Percentiles rank a stretch among this genome's conserved stretches.
These are phyloP conservation scores for Coemansia reversa DNA, from an alignment of 192 early-diverging fungal genomes.

Conservation along the genomic window DNA sequence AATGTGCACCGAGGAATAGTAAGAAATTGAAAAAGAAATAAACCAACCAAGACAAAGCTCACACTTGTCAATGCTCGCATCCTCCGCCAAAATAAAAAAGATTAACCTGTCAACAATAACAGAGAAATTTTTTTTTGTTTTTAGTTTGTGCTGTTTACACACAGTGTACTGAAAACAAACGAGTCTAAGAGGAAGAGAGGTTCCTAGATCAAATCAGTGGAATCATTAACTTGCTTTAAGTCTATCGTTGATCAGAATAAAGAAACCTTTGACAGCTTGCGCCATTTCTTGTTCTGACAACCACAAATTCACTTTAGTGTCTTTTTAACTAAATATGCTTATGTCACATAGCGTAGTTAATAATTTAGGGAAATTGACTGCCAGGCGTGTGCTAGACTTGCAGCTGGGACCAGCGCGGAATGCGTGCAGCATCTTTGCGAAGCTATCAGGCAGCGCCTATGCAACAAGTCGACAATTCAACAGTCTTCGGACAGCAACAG, in stretches of 20 bases:
- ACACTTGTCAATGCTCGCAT: slow-evolving; percentile 21
- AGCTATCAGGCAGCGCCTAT: not conserved
- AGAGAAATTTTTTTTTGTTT: slow-evolving; percentile 11
- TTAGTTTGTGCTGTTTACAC: not conserved
- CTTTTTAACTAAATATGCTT: slow-evolving; percentile 9
- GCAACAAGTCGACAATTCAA: not conserved
- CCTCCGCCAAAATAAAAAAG: slow-evolving; percentile 3
- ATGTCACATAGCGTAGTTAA: not conserved
- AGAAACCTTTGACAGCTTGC: not conserved
- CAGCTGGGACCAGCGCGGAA: not conserved
- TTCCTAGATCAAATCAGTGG: not conserved
- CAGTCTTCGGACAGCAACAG: not conserved
- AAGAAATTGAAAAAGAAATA: slow-evolving; percentile 20
- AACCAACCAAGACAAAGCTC: slow-evolving; percentile 20
- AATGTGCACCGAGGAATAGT: not conserved
- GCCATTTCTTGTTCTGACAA: not conserved
- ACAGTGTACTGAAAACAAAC: too few species aligned
- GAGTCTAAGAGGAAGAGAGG: too few species aligned
- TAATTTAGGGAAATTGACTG: not conserved
- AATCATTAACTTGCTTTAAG: not conserved
- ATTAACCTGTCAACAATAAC: not conserved
- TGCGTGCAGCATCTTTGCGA: not conserved
- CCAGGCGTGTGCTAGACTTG: not conserved
- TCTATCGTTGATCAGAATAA: not conserved
- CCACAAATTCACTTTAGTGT: not conserved